Conservation (phyloP, 306 rosid genomes). For the Medicago ruthenica region DNA sequence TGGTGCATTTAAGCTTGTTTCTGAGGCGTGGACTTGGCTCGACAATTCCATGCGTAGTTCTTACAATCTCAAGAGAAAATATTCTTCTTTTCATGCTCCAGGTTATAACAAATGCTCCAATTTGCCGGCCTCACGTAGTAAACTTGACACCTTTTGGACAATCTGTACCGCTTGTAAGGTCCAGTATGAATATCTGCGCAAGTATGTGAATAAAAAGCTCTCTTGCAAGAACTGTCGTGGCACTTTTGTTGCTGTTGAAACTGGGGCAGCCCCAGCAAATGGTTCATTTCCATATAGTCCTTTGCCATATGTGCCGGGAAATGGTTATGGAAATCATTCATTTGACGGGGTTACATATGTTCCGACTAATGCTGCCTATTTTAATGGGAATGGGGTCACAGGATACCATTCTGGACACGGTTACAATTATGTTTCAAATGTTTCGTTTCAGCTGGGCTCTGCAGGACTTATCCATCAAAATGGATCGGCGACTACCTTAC, state of each 20-base stretch:
- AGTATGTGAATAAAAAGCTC: conserved; percentile 94
- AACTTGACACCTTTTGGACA: conserved; percentile 94
- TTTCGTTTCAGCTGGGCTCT: conserved; percentile 84
- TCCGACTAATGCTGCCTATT: conserved; percentile 65
- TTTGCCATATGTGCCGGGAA: conserved; percentile 73
- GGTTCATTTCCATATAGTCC: conserved; percentile 92
- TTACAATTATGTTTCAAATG: conserved; percentile 76
- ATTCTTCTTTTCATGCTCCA: conserved; percentile 57
- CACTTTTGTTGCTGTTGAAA: conserved; percentile 82
- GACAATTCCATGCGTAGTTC: conserved; percentile 60
- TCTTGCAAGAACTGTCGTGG: conserved; percentile 98
- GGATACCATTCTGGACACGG: conserved; percentile 75
- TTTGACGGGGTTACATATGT: conserved; percentile 80
- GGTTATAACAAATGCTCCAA: conserved; percentile 12
- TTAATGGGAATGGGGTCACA: conserved; percentile 71
- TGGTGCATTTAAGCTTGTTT: conserved; percentile 95
- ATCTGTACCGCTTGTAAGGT: conserved; percentile 96
- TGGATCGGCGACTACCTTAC: conserved; percentile 54
- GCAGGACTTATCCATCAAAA: conserved; percentile 63
- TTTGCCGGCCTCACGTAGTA: conserved; percentile 50
- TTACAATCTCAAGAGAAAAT: conserved; percentile 75
- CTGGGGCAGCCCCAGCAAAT: conserved; percentile 74
- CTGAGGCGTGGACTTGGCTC: conserved; percentile 89
- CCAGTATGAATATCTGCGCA: conserved; percentile 97
- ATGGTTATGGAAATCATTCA: conserved; percentile 78